Base-by-base conservation (phyloP, 176 grass and related monocot species). In the Echinochloa phyllopogon region DNA sequence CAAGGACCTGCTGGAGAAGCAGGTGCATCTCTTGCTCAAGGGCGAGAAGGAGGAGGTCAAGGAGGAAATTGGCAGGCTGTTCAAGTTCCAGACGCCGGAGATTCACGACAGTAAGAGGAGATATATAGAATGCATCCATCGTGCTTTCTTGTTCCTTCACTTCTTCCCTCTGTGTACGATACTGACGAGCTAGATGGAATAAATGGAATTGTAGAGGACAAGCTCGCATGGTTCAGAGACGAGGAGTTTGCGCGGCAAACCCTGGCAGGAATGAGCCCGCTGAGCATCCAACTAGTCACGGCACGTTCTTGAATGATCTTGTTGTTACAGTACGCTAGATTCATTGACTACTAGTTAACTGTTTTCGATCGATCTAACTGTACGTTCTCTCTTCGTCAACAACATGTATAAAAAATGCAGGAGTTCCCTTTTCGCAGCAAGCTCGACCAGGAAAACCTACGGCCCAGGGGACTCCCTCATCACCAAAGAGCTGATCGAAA, bases 191-290 rank as follows among this genome's bases (percentile, higher is more conserved):
- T 33, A 33, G 29, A 33, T 33, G 29, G 29, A 33, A 33, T 33
- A 2, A 2, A 33, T 65, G 55, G 33, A 62, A 29, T 80, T 90
- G 67, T 79, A 96, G 94, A 72, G 48, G 88, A 97, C 79, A 94
- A 76, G 88, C 88, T 94, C 65, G 51, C 87, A 12, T 97, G 94
- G 94, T 64, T 90, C 33, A 89, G 92, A 52, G 91, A 97, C 17
- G 86, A 97, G 71, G 94, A 97, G 58, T 97, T 94, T 20, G 91
- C 85, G 10, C 79, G 94, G 2, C 43, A 97, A 74, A 88, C 87
- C 3, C 80, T 97, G 33, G 94, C 89, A 33, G 94, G 94, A 6
- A 42, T 92, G 18, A 97, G 94, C 60, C 94, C 94, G 16, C 27
- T 88, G 9, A 78, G 59, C 43, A 94, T 96, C 68, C 52, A 85